These are phyloP conservation scores for Gardenia jasminoides DNA, from an alignment of 257 asterid genomes.

Conservation along the genomic window DNA sequence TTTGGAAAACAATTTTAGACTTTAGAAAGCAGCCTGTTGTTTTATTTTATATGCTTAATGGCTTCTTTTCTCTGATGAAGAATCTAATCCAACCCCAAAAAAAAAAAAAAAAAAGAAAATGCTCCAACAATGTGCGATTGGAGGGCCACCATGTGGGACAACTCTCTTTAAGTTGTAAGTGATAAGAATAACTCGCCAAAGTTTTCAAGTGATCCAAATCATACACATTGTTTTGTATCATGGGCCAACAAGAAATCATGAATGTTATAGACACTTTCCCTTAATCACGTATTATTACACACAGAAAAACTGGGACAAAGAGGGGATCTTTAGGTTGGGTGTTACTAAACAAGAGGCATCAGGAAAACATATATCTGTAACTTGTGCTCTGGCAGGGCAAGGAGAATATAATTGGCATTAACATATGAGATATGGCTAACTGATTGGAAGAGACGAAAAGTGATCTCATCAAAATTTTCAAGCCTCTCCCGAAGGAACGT, in stretches of 20 bases:
- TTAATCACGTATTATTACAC: neutral
- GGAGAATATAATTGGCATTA: neutral
- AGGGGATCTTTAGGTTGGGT: neutral
- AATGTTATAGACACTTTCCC: neutral
- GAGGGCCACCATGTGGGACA: conserved; percentile 4
- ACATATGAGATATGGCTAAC: too few relatives aligned
- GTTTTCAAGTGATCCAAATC: neutral
- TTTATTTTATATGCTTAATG: neutral
- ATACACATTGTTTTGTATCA: neutral
- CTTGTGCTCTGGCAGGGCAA: neutral
- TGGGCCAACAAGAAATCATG: neutral
- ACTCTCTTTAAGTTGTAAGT: neutral
- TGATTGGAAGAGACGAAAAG: too few relatives aligned
- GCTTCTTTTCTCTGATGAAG: neutral
- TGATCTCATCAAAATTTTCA: too few relatives aligned
- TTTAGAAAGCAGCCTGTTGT: neutral
- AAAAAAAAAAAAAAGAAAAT: too few relatives aligned
- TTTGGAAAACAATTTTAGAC: too few relatives aligned
- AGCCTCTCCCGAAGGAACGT: too few relatives aligned
- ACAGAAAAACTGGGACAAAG: neutral
- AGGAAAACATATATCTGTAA: too few relatives aligned
- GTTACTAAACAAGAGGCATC: too few relatives aligned
- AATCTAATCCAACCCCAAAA: neutral
- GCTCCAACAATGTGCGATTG: neutral
- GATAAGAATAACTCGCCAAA: neutral